A percentile compares a stretch with the other conserved stretches of the same genome.
Conservation (phyloP, 1,139 yeast species). For the Pichia norvegensis region DNA sequence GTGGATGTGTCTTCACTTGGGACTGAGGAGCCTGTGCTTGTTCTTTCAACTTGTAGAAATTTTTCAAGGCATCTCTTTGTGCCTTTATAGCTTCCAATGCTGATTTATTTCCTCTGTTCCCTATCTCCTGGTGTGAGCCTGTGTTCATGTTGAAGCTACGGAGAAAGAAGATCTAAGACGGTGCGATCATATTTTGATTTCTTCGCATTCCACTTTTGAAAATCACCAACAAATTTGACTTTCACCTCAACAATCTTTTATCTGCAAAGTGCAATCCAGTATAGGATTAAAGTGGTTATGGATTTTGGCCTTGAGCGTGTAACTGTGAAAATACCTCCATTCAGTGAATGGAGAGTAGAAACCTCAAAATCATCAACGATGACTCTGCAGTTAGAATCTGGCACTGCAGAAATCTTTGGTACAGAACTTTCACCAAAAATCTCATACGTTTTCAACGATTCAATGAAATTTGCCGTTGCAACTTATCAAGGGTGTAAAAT, state of each 20-base stretch:
- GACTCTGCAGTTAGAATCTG: slow-evolving; percentile 49
- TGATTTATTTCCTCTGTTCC: neutral
- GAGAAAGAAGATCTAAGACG: neutral
- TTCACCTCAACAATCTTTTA: too few species aligned
- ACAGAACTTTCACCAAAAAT: slow-evolving; percentile 77
- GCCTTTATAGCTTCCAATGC: slow-evolving; percentile 11
- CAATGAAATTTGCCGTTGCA: slow-evolving; percentile 50
- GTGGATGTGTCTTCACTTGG: neutral
- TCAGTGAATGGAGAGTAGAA: slow-evolving; percentile 83
- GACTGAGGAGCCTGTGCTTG: neutral
- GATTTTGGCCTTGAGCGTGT: slow-evolving; percentile 16
- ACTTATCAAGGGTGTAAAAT: slow-evolving; percentile 52
- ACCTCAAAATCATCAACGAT: slow-evolving; percentile 52
- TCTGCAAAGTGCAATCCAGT: too few species aligned
- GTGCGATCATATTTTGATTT: too few species aligned
- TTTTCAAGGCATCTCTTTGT: slow-evolving; percentile 37
- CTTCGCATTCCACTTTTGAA: neutral
- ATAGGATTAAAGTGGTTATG: neutral
- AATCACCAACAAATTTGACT: too few species aligned
- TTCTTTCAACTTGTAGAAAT: slow-evolving; percentile 35
- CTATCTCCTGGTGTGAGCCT: neutral
- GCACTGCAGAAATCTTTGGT: slow-evolving; percentile 86
- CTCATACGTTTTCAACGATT: slow-evolving; percentile 51
- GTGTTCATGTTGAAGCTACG: neutral
- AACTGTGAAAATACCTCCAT: slow-evolving; percentile 31